Evolutionary conservation across 768 basidiomycete species (phyloP).

Genomic region (Hericium erinaceus): DNA sequence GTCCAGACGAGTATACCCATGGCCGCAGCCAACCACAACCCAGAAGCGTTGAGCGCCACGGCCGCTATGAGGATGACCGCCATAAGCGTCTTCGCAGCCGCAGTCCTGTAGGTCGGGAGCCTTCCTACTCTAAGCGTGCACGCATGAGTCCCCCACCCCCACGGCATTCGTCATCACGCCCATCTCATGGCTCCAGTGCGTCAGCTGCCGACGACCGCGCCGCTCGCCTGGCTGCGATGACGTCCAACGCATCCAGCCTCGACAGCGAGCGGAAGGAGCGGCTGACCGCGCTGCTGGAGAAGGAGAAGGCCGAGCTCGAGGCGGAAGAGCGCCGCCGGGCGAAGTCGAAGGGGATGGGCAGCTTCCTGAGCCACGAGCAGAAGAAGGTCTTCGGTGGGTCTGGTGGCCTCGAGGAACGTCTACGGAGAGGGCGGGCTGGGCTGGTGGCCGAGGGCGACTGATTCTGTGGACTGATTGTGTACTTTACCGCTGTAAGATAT

Average conservation of each 20-base stretch:
- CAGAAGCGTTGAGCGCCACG: conserved; percentile 13
- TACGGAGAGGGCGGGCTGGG: conserved; percentile 61
- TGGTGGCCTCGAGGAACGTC: conserved; percentile 72
- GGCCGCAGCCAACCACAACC: conserved; percentile 21
- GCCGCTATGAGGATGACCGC: conserved; percentile 22
- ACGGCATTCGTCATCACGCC: conserved; percentile 3
- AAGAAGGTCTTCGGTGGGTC: conserved; percentile 76
- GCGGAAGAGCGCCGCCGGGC: conserved; percentile 58
- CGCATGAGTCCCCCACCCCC: conserved; percentile 36
- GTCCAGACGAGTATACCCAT: conserved; percentile 22
- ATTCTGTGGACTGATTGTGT: conserved; percentile 6
- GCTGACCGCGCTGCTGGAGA: conserved; percentile 55
- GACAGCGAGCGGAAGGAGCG: conserved; percentile 63
- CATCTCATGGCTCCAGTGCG: conserved; percentile 10
- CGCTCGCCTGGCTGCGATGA: conserved; percentile 88
- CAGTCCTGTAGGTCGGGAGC: conserved; percentile 22
- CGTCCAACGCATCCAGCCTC: conserved; percentile 58
- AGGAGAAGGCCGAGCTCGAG: conserved; percentile 72
- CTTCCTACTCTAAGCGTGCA: conserved; percentile 35
- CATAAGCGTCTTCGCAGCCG: conserved; percentile 34
- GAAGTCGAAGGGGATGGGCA: conserved; percentile 71
- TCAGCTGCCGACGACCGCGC: conserved; percentile 46
- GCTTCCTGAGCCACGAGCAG: conserved; percentile 75
- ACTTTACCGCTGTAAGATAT: background rate
- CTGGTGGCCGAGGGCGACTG: conserved; percentile 59